Percentiles rank a stretch among this genome's conserved stretches.
phyloP scores from a whole-genome alignment of 805 yeast species.

The Hanseniaspora taiwanica region DNA sequence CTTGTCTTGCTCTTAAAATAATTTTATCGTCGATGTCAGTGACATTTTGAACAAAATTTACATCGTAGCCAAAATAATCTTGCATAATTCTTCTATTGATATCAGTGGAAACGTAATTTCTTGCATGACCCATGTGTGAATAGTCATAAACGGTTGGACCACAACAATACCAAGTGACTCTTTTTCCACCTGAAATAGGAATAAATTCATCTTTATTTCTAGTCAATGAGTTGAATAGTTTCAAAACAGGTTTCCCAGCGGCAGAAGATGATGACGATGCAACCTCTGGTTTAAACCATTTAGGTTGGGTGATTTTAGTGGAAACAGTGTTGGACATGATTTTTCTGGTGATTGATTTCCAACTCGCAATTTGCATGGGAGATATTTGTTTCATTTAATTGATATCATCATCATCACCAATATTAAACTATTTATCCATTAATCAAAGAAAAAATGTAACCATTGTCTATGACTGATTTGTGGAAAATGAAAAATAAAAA shows the following conservation, averaged over 20 bases:
- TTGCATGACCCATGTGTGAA: constrained; percentile 96
- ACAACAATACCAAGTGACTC: constrained; percentile 90
- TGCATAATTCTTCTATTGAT: constrained; percentile 80
- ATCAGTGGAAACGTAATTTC: constrained; percentile 91
- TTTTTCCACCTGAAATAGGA: constrained; percentile 45
- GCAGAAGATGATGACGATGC: no score
- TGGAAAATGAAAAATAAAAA: no score
- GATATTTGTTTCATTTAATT: no score
- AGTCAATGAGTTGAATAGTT: constrained; percentile 73
- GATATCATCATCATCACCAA: no score
- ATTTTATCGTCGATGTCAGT: constrained; percentile 98
- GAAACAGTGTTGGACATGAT: background rate
- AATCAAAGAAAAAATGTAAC: no score
- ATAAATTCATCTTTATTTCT: constrained; percentile 64
- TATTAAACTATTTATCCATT: no score
- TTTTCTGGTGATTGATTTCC: background rate
- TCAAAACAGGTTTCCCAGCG: constrained; percentile 28
- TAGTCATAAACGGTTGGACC: constrained; percentile 98
- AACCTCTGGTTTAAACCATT: constrained; percentile 32
- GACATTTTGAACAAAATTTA: constrained; percentile 85
- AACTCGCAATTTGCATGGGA: background rate
- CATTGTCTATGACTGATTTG: no score
- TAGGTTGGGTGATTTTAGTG: constrained; percentile 33
- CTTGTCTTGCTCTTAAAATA: constrained; percentile 87
- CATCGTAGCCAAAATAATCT: constrained; percentile 83